phyloP scores from a whole-genome alignment of 164 flowering plant genomes.

The Nymphaea thermarum region DNA sequence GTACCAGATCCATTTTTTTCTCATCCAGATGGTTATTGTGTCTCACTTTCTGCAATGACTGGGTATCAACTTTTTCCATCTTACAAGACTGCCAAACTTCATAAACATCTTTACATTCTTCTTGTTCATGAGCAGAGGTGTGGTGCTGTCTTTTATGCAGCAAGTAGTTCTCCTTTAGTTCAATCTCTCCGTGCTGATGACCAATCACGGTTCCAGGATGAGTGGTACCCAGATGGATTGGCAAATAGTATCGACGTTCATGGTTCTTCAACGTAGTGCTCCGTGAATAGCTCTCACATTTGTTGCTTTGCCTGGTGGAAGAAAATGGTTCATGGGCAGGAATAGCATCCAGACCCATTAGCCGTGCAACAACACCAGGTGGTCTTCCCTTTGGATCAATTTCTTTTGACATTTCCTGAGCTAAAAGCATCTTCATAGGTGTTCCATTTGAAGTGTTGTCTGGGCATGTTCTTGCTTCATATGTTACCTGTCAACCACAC shows the following conservation, averaged over 20 bases:
- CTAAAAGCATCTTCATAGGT: slow-evolving; percentile 92
- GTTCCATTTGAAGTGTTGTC: slow-evolving; percentile 50
- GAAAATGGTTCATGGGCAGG: slow-evolving; percentile 38
- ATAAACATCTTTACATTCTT: slow-evolving; percentile 47
- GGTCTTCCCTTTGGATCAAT: slow-evolving; percentile 42
- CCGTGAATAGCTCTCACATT: slow-evolving; percentile 24
- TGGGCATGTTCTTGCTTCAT: slow-evolving; percentile 37
- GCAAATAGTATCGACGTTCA: neutral
- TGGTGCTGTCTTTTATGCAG: slow-evolving; percentile 20
- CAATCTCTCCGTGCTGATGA: slow-evolving; percentile 30
- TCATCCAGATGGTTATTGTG: slow-evolving; percentile 26
- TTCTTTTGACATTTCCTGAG: slow-evolving; percentile 86
- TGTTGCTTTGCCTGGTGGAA: slow-evolving; percentile 22
- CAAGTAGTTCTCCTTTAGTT: slow-evolving; percentile 22
- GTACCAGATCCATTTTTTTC: slow-evolving; percentile 71
- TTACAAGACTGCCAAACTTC: slow-evolving; percentile 52
- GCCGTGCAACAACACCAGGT: slow-evolving; percentile 80
- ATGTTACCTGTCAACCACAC: slow-evolving; percentile 32
- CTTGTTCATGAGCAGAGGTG: slow-evolving; percentile 14
- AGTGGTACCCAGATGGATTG: slow-evolving; percentile 2
- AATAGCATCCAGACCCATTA: slow-evolving; percentile 92
- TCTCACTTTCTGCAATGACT: slow-evolving; percentile 28
- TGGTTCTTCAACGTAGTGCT: neutral
- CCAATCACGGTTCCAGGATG: slow-evolving; percentile 24
- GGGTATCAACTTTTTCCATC: slow-evolving; percentile 18